phyloP scores from a whole-genome alignment of 164 flowering plant species.

The Litsea cubeba region DNA sequence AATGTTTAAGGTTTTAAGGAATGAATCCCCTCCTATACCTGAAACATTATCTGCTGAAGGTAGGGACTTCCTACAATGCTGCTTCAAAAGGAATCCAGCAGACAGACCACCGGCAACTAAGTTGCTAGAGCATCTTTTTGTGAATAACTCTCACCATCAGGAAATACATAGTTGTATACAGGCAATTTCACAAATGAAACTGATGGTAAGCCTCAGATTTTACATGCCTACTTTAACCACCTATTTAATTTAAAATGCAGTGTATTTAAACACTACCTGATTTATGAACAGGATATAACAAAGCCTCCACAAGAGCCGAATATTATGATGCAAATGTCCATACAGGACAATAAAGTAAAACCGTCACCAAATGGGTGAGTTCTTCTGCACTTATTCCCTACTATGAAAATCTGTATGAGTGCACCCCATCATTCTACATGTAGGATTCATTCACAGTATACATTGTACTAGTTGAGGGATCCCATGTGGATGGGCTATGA shows the following conservation, averaged over 20 bases:
- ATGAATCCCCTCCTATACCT: conserved; percentile 75
- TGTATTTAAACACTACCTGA: background rate
- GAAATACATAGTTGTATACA: conserved; percentile 22
- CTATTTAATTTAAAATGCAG: background rate
- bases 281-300: conserved; percentile 16
- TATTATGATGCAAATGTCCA: conserved; percentile 6
- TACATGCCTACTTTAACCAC: background rate
- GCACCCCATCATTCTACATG: background rate
- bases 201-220: conserved; percentile 13
- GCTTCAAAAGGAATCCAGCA: conserved; percentile 82
- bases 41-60: conserved; percentile 68
- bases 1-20: conserved; percentile 69
- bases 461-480: background rate
- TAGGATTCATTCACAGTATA: background rate
- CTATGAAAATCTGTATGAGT: background rate
- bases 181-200: conserved; percentile 22
- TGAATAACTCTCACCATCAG: conserved; percentile 36
- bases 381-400: background rate
- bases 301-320: conserved; percentile 17
- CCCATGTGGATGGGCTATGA: background rate
- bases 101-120: conserved; percentile 69
- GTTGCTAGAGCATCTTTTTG: conserved; percentile 71
- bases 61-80: conserved; percentile 65
- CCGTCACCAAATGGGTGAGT: conserved; percentile 13
- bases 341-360: conserved; percentile 9